Conservation (phyloP, 2,329 filamentous ascomycete genomes). For the Thyridium curvatum region DNA sequence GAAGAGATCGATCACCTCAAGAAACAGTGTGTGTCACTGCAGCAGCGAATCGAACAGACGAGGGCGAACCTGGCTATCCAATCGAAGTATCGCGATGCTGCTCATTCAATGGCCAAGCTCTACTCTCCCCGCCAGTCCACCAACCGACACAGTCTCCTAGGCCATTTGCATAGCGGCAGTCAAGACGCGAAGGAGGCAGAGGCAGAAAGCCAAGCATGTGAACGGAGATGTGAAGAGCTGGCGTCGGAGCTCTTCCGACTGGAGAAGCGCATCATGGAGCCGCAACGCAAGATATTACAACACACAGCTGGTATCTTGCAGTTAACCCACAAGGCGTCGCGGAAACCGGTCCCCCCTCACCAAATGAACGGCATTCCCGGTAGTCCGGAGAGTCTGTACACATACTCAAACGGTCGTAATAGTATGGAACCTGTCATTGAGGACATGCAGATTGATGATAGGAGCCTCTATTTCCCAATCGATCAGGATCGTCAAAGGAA, state of each 20-base stretch:
- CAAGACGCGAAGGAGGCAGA: conserved; percentile 56
- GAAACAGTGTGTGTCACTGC: conserved; percentile 70
- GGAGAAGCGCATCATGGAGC: conserved; percentile 69
- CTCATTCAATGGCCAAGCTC: conserved; percentile 76
- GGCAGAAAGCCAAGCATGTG: conserved; percentile 66
- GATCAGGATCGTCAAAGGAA: conserved; percentile 44
- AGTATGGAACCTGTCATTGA: conserved; percentile 49
- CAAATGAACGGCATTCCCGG: conserved; percentile 54
- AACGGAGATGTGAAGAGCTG: conserved; percentile 79
- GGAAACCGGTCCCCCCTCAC: conserved; percentile 28
- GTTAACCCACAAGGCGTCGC: conserved; percentile 74
- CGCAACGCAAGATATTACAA: conserved; percentile 71
- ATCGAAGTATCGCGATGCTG: conserved; percentile 89
- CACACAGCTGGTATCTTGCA: conserved; percentile 92
- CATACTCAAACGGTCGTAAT: conserved; percentile 55
- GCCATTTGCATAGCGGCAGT: conserved; percentile 38
- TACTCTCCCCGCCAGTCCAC: conserved; percentile 53
- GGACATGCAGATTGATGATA: conserved; percentile 67
- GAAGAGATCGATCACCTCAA: conserved; percentile 90
- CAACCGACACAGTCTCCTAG: conserved; percentile 36
- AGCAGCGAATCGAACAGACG: conserved; percentile 73
- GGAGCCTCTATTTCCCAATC: conserved; percentile 64
- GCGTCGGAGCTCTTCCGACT: conserved; percentile 73
- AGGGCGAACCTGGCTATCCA: conserved; percentile 82
- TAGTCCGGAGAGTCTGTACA: conserved; percentile 72